Base-by-base conservation (phyloP, 1,284 basidiomycete species). In the Sutorius eximius region DNA sequence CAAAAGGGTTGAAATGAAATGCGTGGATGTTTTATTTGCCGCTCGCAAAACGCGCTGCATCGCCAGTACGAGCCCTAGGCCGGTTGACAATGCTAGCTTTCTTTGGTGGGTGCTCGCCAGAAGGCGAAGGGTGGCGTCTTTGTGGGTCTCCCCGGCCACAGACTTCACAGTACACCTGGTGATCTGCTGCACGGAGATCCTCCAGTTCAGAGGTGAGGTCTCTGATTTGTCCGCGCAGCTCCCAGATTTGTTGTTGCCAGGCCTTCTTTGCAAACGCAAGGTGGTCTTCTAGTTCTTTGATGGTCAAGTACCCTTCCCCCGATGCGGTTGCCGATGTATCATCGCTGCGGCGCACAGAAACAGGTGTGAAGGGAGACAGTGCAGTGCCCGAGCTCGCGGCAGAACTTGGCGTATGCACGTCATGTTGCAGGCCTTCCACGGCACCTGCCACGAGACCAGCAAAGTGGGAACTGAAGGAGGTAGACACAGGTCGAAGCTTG, bases 401-500 rank as follows among this genome's bases (percentile, higher is more conserved):
- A 40, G 79, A 75, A 48, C 77, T 79, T 16, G 80, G 78, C 2
- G 82, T 81, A 51, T 78, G 77, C 0, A 71, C 63, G 53, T 82
- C 82, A 75, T 69, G 65, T 7, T 73, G 74, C 1, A 71, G 68
- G 20, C 73, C 73, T 30, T 71, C 68, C 27, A 53, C 49, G 5
- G 68, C 58, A 46, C 71, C 63, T 24, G 81, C 69, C 29, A 89
- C 78, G 51, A 87, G 82, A 37, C 86, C 83, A 15, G 79, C 73
- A 59, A 92, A 89, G 37, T 87, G 82, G 9, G 81, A 73, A 59
- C 86, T 85, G 69, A 93, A 91, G 32, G 86, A 76, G 10, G 86
- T 83, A 13, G 89, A 92, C 20, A 92, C 76, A 1, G 90, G 90
- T 18, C 91, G 80, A 46, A 93, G 72, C 63, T 82, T 85, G 38